Conservation (phyloP, 176 grass and related monocot species). For the Triticum monococcum region DNA sequence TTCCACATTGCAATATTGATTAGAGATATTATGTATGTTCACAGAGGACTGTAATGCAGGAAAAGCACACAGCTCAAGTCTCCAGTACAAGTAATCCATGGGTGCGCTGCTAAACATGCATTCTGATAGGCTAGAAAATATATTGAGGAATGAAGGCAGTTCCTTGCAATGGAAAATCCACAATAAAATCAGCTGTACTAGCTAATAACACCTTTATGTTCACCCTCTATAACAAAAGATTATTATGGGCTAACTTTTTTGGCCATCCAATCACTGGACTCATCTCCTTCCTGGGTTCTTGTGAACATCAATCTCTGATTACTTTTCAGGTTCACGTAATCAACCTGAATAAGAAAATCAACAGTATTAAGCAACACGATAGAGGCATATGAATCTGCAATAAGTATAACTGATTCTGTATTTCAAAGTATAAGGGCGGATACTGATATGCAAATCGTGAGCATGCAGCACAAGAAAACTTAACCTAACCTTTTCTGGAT, state of each 20-base stretch:
- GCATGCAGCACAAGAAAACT: not conserved
- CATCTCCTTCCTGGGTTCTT: constrained; percentile 39
- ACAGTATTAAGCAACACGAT: not conserved
- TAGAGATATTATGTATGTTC: not conserved
- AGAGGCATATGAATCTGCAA: not conserved
- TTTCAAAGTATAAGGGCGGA: not conserved
- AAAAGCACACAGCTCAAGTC: not conserved
- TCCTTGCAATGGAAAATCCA: constrained; percentile 26
- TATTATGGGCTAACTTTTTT: constrained; percentile 54
- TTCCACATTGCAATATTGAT: not conserved
- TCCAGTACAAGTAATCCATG: not conserved
- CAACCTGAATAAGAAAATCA: constrained; percentile 48
- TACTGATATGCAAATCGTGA: not conserved
- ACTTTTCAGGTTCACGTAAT: constrained; percentile 88
- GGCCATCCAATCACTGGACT: constrained; percentile 50
- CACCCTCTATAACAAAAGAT: not conserved
- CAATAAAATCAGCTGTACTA: constrained; percentile 6
- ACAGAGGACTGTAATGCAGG: not conserved
- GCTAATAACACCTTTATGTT: not conserved
- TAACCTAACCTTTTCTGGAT: constrained; percentile 82
- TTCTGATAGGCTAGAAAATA: not conserved
- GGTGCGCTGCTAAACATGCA: not conserved
- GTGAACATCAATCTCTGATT: constrained; percentile 77
- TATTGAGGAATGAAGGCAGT: not conserved
- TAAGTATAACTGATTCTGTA: not conserved